Conservation (phyloP, 345 rosid species). For the Salix suchowensis region DNA sequence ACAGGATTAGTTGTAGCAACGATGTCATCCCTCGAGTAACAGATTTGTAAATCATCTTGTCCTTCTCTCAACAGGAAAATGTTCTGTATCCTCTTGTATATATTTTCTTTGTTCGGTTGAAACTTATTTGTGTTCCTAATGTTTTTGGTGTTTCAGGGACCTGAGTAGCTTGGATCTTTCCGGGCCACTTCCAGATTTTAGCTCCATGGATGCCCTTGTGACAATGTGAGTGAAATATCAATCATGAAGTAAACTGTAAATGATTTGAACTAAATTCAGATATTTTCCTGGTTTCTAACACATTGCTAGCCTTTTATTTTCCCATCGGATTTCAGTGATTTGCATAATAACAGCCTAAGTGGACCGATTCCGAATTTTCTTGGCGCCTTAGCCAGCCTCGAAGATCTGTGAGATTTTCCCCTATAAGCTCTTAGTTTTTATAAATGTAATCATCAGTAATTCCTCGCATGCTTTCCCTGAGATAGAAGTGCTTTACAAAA, state of each 20-base stretch:
- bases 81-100: not conserved
- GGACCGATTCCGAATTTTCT: conserved; percentile 28
- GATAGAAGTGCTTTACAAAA: fast-evolving
- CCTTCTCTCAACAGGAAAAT: not conserved
- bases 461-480: not conserved
- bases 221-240: conserved; percentile 27
- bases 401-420: conserved; percentile 13
- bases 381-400: conserved; percentile 6
- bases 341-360: conserved; percentile 16
- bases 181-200: conserved; percentile 45
- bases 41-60: conserved; percentile 29
- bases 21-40: conserved; percentile 35
- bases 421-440: not conserved
- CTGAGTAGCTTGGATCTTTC: conserved; percentile 28
- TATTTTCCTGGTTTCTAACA: not conserved
- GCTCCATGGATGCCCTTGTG: conserved; percentile 42
- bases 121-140: not conserved
- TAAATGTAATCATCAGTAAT: not conserved
- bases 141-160: conserved; percentile 21
- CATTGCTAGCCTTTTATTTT: not conserved
- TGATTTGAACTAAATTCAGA: not conserved
- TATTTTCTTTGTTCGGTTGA: not conserved
- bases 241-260: not conserved
- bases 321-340: conserved; percentile 6
- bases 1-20: conserved; percentile 39